Conservation (phyloP, 495 filamentous ascomycete species). For the Penicillium salamii region DNA sequence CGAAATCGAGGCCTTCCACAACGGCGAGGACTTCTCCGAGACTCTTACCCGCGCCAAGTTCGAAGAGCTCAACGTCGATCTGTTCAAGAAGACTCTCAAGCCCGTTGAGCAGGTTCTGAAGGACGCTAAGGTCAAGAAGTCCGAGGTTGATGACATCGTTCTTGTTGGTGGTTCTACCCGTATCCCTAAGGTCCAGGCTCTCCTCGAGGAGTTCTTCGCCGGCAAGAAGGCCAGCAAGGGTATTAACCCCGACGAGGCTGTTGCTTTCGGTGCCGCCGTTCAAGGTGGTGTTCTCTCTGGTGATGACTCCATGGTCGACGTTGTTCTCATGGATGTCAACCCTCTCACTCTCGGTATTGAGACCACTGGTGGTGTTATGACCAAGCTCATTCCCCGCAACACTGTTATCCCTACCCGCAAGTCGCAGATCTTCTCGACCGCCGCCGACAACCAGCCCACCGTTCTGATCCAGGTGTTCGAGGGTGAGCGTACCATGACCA, state of each 20-base stretch:
- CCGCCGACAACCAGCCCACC: conserved; percentile 96
- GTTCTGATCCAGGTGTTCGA: conserved; percentile 97
- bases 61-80: conserved; percentile 96
- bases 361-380: conserved; percentile 98
- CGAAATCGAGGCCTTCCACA: conserved; percentile 96
- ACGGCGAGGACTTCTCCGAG: conserved; percentile 97
- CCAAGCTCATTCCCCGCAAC: conserved; percentile 92
- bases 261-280: conserved; percentile 95
- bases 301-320: conserved; percentile 69
- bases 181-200: conserved; percentile 94
- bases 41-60: conserved; percentile 98
- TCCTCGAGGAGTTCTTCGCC: conserved; percentile 92
- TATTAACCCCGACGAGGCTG: conserved; percentile 98
- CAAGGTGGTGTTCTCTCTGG: conserved; percentile 94
- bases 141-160: conserved; percentile 82
- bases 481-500: conserved; percentile 93
- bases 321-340: conserved; percentile 98
- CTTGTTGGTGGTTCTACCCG: conserved; percentile 90
- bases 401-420: conserved; percentile 96
- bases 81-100: conserved; percentile 98
- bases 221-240: conserved; percentile 97
- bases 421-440: conserved; percentile 96
- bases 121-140: conserved; percentile 88
- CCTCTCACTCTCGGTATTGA: conserved; percentile 97
- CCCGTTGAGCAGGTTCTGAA: conserved; percentile 96